Evolutionary conservation across 2,329 filamentous ascomycete genomes (phyloP), one percentile per base, ranked within the genome.

Genomic region (Colletotrichum theobromicola): DNA sequence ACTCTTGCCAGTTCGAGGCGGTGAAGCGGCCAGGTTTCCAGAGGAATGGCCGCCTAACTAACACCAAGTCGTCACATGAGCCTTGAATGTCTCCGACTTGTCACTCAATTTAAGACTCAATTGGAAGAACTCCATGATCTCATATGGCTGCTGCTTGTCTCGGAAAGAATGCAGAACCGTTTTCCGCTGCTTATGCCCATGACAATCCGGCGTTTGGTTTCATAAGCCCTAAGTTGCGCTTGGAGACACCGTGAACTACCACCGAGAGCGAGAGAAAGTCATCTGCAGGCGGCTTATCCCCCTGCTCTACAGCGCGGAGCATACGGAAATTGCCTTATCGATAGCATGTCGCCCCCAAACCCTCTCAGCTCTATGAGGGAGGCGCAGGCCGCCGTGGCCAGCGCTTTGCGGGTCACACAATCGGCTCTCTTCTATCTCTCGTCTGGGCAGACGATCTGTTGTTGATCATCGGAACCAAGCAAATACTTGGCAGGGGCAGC

Each of bases 351-450:
- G 57, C 30, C 55, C 58, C 53, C 69, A 34, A 46, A 34, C 42
- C 26, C 35, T 21, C 24, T 72, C 72, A 74, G 68, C 72, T 72
- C 28, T 26, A 57, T 34, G n/a, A 72, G 24, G 46, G 62, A 74
- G 68, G 72, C 72, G 72, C 72, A 74, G 72, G 26, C 57, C 46
- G 10, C 64, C n/a, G n/a, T n/a, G n/a, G n/a, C 21, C n/a, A 57
- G 42, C 30, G 55, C 72, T n/a, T 53, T 34, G 42, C 42, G 67
- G 70, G 65, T 34, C 65, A n/a, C 15, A 24, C 37, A 30, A 30
- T 58, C 30, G 18, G 21, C 32, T 24, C 16, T 30, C 57, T 60
- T 32, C 30, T 3, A 32, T 15, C 30, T 66, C 18, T 42, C 55
- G 28, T 21, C 60, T 74, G 37, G 24, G 50, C 67, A 57, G 37